These are phyloP conservation scores for Fusarium falciforme DNA, from an alignment of 2,329 filamentous ascomycete genomes.

Conservation along the genomic window DNA sequence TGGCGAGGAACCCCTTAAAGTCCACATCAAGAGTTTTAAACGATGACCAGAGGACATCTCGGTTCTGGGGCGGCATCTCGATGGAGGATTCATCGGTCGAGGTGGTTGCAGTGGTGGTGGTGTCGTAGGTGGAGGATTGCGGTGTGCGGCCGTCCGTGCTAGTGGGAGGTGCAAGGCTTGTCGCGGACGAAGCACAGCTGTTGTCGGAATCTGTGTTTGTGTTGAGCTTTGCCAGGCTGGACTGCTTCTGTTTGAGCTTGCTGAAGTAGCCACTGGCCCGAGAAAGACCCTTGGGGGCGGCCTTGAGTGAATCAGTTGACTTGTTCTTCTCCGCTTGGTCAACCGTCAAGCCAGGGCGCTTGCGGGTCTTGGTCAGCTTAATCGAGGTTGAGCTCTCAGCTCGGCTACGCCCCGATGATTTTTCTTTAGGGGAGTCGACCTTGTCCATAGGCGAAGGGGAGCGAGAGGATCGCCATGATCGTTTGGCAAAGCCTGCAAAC, in stretches of 20 bases:
- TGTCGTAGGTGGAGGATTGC: slow-evolving; percentile 54
- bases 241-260: slow-evolving; percentile 60
- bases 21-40: slow-evolving; percentile 67
- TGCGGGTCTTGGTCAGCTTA: slow-evolving; percentile 44
- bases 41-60: slow-evolving; percentile 66
- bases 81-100: slow-evolving; percentile 58
- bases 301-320: slow-evolving; percentile 50
- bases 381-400: slow-evolving; percentile 39
- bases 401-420: slow-evolving; percentile 37
- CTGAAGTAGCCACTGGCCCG: slow-evolving; percentile 62
- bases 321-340: slow-evolving; percentile 41
- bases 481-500: slow-evolving; percentile 62
- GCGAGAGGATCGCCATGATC: slow-evolving; percentile 64
- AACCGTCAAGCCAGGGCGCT: slow-evolving; percentile 44
- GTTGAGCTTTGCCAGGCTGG: slow-evolving; percentile 53
- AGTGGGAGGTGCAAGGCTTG: slow-evolving; percentile 56
- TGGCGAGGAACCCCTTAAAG: slow-evolving; percentile 72
- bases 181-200: slow-evolving; percentile 60
- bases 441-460: slow-evolving; percentile 59
- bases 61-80: slow-evolving; percentile 56
- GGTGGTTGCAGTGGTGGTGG: slow-evolving; percentile 51
- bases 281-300: slow-evolving; percentile 53
- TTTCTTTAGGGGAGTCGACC: slow-evolving; percentile 40
- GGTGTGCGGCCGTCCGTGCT: slow-evolving; percentile 52
- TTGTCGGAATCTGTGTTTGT: slow-evolving; percentile 53